Conservation (phyloP, 2,329 filamentous ascomycete species). For the Cercospora berteroae region DNA sequence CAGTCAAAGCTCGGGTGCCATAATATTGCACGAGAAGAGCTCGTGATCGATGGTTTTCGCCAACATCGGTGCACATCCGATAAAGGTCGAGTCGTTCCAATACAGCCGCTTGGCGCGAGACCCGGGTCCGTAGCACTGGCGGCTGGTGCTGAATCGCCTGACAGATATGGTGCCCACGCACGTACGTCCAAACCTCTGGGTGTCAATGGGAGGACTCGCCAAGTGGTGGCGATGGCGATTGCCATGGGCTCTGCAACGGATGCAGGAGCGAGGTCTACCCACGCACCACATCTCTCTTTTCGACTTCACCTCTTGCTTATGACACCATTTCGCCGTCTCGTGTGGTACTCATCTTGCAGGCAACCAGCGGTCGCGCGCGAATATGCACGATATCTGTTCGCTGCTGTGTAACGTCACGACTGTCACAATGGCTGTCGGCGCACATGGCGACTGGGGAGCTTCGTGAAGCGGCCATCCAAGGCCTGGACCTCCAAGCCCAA, state of each 20-base stretch:
- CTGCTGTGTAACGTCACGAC: conserved; percentile 12
- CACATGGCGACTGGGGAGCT: background rate
- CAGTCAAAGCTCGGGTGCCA: background rate
- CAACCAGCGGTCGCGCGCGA: conserved; percentile 14
- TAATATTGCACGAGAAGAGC: background rate
- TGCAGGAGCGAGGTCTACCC: background rate
- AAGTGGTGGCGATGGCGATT: background rate
- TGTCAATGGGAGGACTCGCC: background rate
- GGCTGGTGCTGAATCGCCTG: background rate
- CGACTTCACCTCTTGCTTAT: conserved; percentile 6
- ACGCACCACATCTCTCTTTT: background rate
- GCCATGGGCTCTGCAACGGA: background rate
- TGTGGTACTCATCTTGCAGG: background rate
- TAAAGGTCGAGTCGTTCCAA: background rate
- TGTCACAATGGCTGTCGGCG: background rate
- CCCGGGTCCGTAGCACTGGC: background rate
- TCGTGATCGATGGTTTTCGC: background rate
- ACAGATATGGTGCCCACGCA: conserved; percentile 1
- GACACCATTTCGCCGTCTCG: background rate
- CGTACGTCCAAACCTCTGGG: background rate
- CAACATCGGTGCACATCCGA: background rate
- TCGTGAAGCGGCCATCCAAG: background rate
- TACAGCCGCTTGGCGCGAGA: background rate
- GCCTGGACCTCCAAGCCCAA: background rate
- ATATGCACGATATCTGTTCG: conserved; percentile 17